These are phyloP conservation scores for Lagenidium giganteum DNA, from an alignment of 352 stramenopile genomes.

Conservation along the genomic window DNA sequence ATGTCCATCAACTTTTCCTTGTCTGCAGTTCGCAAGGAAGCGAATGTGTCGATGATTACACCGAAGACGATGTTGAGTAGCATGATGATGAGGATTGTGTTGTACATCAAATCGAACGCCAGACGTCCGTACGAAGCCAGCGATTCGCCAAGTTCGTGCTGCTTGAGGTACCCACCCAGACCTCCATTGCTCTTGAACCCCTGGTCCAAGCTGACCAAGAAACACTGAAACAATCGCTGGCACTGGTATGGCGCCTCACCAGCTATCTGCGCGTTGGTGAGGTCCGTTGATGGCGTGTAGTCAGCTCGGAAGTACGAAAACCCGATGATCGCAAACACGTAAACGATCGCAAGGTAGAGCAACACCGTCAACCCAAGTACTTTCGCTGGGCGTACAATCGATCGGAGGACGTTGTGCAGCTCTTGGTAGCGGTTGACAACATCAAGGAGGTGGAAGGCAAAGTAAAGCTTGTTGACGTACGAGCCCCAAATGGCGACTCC, in stretches of 20 bases:
- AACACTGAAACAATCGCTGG: slow-evolving; percentile 66
- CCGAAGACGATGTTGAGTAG: slow-evolving; percentile 78
- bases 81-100: slow-evolving; percentile 63
- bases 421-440: slow-evolving; percentile 77
- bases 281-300: slow-evolving; percentile 25
- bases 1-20: slow-evolving; percentile 65
- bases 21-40: slow-evolving; percentile 56
- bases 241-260: slow-evolving; percentile 47
- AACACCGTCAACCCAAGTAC: slow-evolving; percentile 52
- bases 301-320: slow-evolving; percentile 75
- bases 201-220: slow-evolving; percentile 67
- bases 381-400: slow-evolving; percentile 54
- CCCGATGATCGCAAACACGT: slow-evolving; percentile 64
- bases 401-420: slow-evolving; percentile 63
- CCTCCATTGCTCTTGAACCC: slow-evolving; percentile 63
- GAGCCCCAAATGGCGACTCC: slow-evolving; percentile 46
- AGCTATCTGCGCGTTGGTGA: slow-evolving; percentile 27
- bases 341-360: slow-evolving; percentile 67
- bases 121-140: slow-evolving; percentile 45
- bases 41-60: slow-evolving; percentile 81
- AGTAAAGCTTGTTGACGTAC: slow-evolving; percentile 74
- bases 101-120: slow-evolving; percentile 61
- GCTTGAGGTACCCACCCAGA: slow-evolving; percentile 42
- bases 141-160: slow-evolving; percentile 28
- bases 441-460: slow-evolving; percentile 70